These are phyloP conservation scores for Aspergillus pseudoviridinutans DNA, from an alignment of 2,329 filamentous ascomycete species.

Conservation along the genomic window DNA sequence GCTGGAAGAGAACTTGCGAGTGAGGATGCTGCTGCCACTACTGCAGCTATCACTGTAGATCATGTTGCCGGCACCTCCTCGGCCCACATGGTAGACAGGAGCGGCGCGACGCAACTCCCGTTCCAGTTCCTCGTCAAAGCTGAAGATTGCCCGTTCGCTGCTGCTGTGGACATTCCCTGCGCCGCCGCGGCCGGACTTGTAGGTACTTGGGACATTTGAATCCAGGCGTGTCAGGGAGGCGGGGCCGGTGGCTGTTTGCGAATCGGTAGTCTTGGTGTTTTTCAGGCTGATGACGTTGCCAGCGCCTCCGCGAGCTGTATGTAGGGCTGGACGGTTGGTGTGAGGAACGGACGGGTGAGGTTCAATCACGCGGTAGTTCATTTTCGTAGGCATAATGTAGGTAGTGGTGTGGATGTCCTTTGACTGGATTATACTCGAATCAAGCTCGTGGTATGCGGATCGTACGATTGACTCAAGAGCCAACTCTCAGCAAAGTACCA, in stretches of 20 bases:
- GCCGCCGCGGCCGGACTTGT: slow-evolving; percentile 51
- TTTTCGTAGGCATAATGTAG: slow-evolving; percentile 29
- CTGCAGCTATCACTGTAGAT: slow-evolving; percentile 27
- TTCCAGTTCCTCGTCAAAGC: slow-evolving; percentile 63
- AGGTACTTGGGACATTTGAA: slow-evolving; percentile 38
- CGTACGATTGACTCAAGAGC: slow-evolving; percentile 5
- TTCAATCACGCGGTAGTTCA: slow-evolving; percentile 55
- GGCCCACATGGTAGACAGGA: slow-evolving; percentile 61
- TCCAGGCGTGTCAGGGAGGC: slow-evolving; percentile 51
- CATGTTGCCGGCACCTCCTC: slow-evolving; percentile 58
- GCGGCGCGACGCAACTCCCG: slow-evolving; percentile 54
- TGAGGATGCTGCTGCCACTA: slow-evolving; percentile 20
- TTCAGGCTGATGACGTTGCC: slow-evolving; percentile 56
- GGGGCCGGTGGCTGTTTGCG: slow-evolving; percentile 40
- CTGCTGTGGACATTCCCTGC: slow-evolving; percentile 53
- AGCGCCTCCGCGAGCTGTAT: slow-evolving; percentile 55
- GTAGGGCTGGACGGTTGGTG: slow-evolving; percentile 45
- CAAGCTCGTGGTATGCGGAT: background rate
- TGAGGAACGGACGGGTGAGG: slow-evolving; percentile 57
- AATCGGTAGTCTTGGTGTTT: slow-evolving; percentile 48
- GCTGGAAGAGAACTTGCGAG: slow-evolving; percentile 34
- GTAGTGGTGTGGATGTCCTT: slow-evolving; percentile 4
- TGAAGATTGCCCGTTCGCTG: slow-evolving; percentile 58
- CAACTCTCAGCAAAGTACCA: background rate
- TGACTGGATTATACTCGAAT: slow-evolving; percentile 1